Percentiles rank a stretch among this genome's conserved stretches.
Evolutionary conservation across 2,329 filamentous ascomycete species (phyloP).

Genomic region (Zarea fungicola): DNA sequence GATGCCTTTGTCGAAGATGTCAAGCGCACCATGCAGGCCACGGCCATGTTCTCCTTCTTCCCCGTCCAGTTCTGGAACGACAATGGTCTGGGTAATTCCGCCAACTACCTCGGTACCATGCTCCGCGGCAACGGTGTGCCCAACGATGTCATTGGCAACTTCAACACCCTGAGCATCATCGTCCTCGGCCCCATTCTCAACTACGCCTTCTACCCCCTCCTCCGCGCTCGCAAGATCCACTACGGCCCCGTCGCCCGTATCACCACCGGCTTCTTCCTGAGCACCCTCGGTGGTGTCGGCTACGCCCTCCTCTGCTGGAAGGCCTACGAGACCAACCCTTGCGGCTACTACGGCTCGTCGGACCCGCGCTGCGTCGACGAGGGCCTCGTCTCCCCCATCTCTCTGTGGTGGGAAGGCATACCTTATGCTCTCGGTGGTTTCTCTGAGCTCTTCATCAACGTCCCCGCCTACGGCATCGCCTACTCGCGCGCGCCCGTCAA

Average conservation of each 20-base stretch:
- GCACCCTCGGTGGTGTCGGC: constrained; percentile 47
- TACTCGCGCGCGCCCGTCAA: constrained; percentile 46
- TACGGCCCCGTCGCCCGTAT: constrained; percentile 56
- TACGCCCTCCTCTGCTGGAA: constrained; percentile 52
- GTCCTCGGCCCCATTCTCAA: constrained; percentile 31
- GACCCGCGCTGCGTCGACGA: constrained; percentile 19
- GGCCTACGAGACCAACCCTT: constrained; percentile 52
- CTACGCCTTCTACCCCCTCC: constrained; percentile 47
- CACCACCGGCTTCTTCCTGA: constrained; percentile 50
- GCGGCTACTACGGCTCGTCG: constrained; percentile 27
- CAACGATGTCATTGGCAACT: constrained; percentile 57
- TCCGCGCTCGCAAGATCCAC: constrained; percentile 45
- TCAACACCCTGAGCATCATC: constrained; percentile 56
- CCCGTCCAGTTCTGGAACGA: constrained; percentile 37
- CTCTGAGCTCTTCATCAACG: constrained; percentile 25
- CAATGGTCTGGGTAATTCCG: constrained; percentile 32
- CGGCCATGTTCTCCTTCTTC: constrained; percentile 37
- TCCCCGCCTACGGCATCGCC: constrained; percentile 43
- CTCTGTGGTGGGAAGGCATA: constrained; percentile 21
- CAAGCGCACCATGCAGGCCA: constrained; percentile 42
- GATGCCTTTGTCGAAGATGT: constrained; percentile 65
- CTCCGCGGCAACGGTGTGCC: constrained; percentile 46
- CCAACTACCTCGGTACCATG: constrained; percentile 33
- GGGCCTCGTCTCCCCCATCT: constrained; percentile 21
- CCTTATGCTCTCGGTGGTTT: constrained; percentile 25